phyloP scores from a whole-genome alignment of 2,329 filamentous ascomycete genomes.

The Neopestalotiopsis clavispora region DNA sequence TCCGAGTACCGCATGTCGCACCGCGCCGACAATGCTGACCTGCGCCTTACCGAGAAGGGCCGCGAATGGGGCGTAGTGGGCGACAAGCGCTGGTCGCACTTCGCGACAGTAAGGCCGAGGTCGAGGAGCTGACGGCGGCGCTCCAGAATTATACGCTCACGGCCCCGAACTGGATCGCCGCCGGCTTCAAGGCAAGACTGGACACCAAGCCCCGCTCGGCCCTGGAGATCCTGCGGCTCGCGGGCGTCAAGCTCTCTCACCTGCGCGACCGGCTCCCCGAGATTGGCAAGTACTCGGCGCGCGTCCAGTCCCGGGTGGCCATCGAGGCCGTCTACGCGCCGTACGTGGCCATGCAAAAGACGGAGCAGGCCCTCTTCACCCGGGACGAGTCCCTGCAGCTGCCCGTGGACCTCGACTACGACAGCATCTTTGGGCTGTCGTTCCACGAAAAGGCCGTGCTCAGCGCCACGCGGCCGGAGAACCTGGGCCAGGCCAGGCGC shows the following conservation, averaged over 20 bases:
- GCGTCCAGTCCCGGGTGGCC: conserved; percentile 71
- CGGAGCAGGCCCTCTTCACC: conserved; percentile 68
- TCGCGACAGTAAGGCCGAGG: conserved; percentile 66
- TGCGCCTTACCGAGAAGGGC: conserved; percentile 81
- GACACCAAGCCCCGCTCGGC: conserved; percentile 73
- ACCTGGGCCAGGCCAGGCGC: conserved; percentile 83
- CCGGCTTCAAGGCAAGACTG: conserved; percentile 71
- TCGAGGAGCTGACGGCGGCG: conserved; percentile 66
- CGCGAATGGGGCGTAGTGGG: conserved; percentile 77
- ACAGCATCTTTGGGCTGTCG: conserved; percentile 73
- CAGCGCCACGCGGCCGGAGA: conserved; percentile 75
- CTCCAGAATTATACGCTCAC: conserved; percentile 65
- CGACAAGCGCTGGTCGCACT: conserved; percentile 78
- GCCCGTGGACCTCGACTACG: conserved; percentile 79
- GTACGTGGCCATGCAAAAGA: conserved; percentile 76
- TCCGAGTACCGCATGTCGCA: conserved; percentile 95
- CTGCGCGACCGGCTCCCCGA: conserved; percentile 64
- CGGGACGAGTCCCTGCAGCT: conserved; percentile 78
- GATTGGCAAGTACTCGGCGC: conserved; percentile 57
- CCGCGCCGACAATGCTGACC: conserved; percentile 91
- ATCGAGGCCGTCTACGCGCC: conserved; percentile 89
- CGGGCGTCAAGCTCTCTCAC: conserved; percentile 60
- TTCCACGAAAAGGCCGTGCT: conserved; percentile 79
- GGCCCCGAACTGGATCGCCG: conserved; percentile 68
- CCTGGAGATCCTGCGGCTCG: conserved; percentile 78